Percentiles rank a stretch among this genome's conserved stretches.
Evolutionary conservation across 73 alveolate genomes (phyloP).

Genomic region (Stentor roeselii): DNA sequence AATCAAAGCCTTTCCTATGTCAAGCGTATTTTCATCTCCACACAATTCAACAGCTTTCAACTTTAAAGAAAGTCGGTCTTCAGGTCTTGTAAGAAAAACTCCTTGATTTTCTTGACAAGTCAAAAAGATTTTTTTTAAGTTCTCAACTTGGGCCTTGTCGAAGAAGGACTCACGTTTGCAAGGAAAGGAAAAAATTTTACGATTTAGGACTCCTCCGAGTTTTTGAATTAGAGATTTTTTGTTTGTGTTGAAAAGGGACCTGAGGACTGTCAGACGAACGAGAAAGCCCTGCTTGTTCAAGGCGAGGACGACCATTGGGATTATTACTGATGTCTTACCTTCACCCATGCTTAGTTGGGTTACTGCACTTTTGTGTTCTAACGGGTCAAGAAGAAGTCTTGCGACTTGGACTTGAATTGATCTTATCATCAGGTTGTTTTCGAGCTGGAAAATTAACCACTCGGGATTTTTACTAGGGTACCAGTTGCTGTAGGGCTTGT

Average conservation of each 20-base stretch:
- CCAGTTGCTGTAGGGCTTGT: neutral
- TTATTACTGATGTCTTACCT: neutral
- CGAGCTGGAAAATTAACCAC: neutral
- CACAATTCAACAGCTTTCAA: neutral
- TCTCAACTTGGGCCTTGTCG: neutral
- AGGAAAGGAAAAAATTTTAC: neutral
- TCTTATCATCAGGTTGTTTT: neutral
- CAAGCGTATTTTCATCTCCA: too few relatives aligned
- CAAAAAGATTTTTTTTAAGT: too few relatives aligned
- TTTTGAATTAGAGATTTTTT: neutral
- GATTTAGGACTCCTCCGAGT: neutral
- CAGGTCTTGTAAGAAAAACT: neutral
- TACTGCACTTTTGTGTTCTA: neutral
- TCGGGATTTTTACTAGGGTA: neutral
- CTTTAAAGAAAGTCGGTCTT: neutral
- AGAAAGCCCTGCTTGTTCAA: too few relatives aligned
- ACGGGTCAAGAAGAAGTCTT: neutral
- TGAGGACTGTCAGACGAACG: neutral
- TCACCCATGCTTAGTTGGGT: conserved; percentile 7
- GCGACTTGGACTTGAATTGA: neutral
- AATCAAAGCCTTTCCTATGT: too few relatives aligned
- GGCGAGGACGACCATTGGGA: neutral
- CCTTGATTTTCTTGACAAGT: neutral
- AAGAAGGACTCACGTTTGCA: neutral
- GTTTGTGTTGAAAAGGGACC: neutral